Evolutionary conservation across 148 eudicot genomes (phyloP), one percentile per base, ranked within the genome.

Genomic region (Euryodendron excelsum): DNA sequence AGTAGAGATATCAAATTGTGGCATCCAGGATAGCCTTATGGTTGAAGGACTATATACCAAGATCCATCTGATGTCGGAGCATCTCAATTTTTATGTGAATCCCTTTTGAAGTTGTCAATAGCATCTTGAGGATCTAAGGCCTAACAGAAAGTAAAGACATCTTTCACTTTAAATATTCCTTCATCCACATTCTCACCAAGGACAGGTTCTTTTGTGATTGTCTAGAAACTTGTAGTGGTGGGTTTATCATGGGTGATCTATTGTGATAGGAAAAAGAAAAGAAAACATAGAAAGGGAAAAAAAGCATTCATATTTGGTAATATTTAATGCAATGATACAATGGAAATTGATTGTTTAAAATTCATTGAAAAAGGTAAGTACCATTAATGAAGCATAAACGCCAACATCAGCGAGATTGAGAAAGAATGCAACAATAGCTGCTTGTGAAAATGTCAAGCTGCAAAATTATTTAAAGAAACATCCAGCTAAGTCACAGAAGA

Each of bases 371-470:
- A 58, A 41, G n/a, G n/a, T n/a, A 56, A 71, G 14, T 89, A 89
- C 97, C 91, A 91, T 34, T 73, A 92, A 37, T 20, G 91, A 87
- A 74, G 89, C 82, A 10, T 80, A 69, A 79, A 90, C 78, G 45
- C 92, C 97, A 45, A 88, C 87, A 33, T 91, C 90, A 56, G 89
- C 91, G 34, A 92, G 77, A 74, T 82, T 84, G 82, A 81, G 76
- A 80, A 94, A 87, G 83, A 94, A 88, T 37, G 93, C 94, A 44
- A 91, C 87, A 11, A 84, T 37, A 37, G 95, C 91, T 61, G 87
- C 86, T 82, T 87, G 89, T 41, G 87, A 79, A 71, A 94, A 92
- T 58, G 87, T 91, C 79, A 85, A 75, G 85, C 98, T 94, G 94
- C 79, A 80, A 34, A 67, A 36, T 36, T 69, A 81, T 76, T 14